Base-by-base conservation (phyloP, 2,329 filamentous ascomycete genomes). In the Fusarium sp. region DNA sequence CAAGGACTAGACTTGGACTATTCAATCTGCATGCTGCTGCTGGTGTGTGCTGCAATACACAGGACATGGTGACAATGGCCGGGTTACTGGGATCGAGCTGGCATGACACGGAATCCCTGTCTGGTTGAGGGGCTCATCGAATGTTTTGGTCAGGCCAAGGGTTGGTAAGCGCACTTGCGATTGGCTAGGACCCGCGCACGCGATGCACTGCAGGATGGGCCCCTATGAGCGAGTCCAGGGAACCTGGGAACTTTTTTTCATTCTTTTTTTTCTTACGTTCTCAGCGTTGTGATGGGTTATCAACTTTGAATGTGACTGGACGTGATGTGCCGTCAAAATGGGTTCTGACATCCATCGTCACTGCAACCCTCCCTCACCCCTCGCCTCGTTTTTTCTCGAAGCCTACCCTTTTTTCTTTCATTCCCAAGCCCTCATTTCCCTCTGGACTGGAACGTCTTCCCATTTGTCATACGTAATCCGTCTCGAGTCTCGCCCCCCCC, bases 61-160 rank as follows among this genome's bases (percentile, higher is more conserved):
- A 35, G 23, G 18, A 34, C 27, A 14, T 39, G 37, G 45, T 56
- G 37, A 52, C 25, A 37, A 56, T 52, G 37, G 37, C 37, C 37
- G 35, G 37, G 64, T 60, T 59, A 37, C 66, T 52, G 50, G 56
- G 54, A 62, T 58, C 62, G 54, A 61, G 45, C 48, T 64, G 50
- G 20, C 45, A 64, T 56, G 50, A 56, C 35, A 35, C 41, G 25
- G 41, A 34, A 70, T 64, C 66, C 70, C 56, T 75, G 73, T 45
- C 64, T 20, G 20, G 45, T 60, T 64, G 60, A 72, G 66, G 34
- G 35, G 65, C 59, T 70, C 61, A 73, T 75, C 25, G 66, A 73
- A 75, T 75, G 72, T 73, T 75, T 56, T 67, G 69, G 62, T 58
- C 62, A 67, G 43, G 45, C 23, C 66, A 71, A 66, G 72, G 66